Conservation (phyloP, 108 stramenopile species). For the Cylindrotheca fusiformis region DNA sequence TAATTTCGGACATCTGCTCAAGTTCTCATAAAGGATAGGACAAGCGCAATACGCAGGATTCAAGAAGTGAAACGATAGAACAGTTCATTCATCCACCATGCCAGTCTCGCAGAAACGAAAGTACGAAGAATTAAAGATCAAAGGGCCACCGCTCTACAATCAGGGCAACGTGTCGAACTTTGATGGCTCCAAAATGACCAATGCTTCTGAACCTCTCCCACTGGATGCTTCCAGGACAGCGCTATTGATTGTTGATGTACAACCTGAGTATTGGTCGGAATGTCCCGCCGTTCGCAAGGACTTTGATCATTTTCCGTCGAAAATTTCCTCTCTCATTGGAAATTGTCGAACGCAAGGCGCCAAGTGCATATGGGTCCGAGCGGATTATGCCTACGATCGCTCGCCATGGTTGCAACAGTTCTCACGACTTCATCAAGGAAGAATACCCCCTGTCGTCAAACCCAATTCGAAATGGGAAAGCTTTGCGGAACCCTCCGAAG, state of each 20-base stretch:
- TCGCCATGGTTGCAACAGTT: slow-evolving; percentile 65
- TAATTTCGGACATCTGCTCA: no score
- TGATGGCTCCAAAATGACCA: background rate
- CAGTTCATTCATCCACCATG: no score
- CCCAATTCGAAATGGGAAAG: slow-evolving; percentile 49
- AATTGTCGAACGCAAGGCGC: slow-evolving; percentile 36
- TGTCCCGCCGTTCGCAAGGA: slow-evolving; percentile 54
- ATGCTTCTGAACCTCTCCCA: background rate
- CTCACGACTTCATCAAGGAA: slow-evolving; percentile 39
- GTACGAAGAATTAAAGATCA: slow-evolving; percentile 13
- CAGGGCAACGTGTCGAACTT: background rate
- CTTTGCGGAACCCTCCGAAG: slow-evolving; percentile 51
- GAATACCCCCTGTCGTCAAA: slow-evolving; percentile 7
- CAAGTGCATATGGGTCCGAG: slow-evolving; percentile 63
- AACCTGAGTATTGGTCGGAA: slow-evolving; percentile 59
- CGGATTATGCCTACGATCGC: slow-evolving; percentile 49
- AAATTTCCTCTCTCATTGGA: slow-evolving; percentile 24
- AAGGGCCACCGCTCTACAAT: slow-evolving; percentile 12
- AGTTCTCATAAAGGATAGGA: no score
- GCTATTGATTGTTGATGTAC: slow-evolving; percentile 50
- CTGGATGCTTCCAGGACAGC: slow-evolving; percentile 32
- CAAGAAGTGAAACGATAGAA: no score
- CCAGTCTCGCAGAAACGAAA: background rate
- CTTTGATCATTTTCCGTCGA: slow-evolving; percentile 54
- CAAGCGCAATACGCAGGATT: no score